These are phyloP conservation scores for Phaeophleospora eucalypticola DNA, from an alignment of 2,329 filamentous ascomycete species.

Conservation along the genomic window DNA sequence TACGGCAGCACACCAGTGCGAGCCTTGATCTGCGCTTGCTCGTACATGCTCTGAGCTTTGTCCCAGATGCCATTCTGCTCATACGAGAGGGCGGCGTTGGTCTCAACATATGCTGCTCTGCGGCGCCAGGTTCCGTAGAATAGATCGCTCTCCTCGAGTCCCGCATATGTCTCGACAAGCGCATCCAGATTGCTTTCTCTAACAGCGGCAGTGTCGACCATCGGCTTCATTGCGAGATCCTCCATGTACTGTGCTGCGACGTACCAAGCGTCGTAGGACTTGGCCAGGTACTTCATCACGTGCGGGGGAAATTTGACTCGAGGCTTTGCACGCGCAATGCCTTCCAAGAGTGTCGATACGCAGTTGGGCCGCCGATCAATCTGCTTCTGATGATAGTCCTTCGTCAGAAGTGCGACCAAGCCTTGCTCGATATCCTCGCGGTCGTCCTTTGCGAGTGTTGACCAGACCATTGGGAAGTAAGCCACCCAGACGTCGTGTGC, in stretches of 20 bases:
- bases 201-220: constrained; percentile 76
- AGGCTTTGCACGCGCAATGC: constrained; percentile 76
- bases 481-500: constrained; percentile 87
- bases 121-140: constrained; percentile 97
- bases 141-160: constrained; percentile 88
- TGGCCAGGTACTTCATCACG: constrained; percentile 90
- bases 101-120: constrained; percentile 93
- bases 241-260: constrained; percentile 88
- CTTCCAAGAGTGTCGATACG: constrained; percentile 85
- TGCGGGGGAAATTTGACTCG: constrained; percentile 91
- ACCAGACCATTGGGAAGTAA: constrained; percentile 92
- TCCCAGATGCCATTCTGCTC: constrained; percentile 99
- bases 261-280: constrained; percentile 96
- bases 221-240: constrained; percentile 77
- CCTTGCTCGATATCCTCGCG: constrained; percentile 85
- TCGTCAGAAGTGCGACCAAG: constrained; percentile 83
- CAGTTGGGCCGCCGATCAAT: constrained; percentile 95
- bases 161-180: constrained; percentile 86
- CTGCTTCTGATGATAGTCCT: constrained; percentile 92
- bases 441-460: constrained; percentile 79
- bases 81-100: constrained; percentile 92
- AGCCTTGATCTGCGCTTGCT: constrained; percentile 94
- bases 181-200: constrained; percentile 95
- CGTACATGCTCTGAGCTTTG: constrained; percentile 94
- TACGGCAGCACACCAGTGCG: constrained; percentile 94